These are phyloP conservation scores for Fusarium begoniae DNA, from an alignment of 2,329 filamentous ascomycete species.

Conservation along the genomic window DNA sequence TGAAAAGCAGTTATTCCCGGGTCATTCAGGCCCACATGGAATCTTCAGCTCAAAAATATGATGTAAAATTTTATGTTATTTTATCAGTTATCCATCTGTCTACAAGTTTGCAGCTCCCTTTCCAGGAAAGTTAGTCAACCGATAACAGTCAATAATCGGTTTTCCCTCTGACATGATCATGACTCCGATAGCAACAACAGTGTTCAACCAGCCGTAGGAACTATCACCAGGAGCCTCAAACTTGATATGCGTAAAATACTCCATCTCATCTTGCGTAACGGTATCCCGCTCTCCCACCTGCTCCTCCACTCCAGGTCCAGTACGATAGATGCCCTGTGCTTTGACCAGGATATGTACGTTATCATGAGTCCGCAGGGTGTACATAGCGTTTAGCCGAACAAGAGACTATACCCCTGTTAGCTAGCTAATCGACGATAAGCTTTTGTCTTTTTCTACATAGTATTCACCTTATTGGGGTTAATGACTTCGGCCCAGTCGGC, in stretches of 20 bases:
- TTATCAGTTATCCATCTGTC: background rate
- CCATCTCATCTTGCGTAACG: constrained; percentile 26
- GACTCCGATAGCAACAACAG: constrained; percentile 21
- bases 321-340: constrained; percentile 30
- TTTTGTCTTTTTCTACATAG: background rate
- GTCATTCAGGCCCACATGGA: background rate
- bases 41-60: background rate
- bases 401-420: constrained; percentile 5
- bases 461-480: constrained; percentile 24
- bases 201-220: constrained; percentile 27
- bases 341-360: constrained; percentile 27
- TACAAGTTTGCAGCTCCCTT: constrained; percentile 6
- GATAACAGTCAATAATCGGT: constrained; percentile 34
- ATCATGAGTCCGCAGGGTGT: constrained; percentile 29
- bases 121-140: constrained; percentile 34
- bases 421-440: background rate
- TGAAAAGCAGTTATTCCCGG: background rate
- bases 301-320: constrained; percentile 15
- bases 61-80: background rate
- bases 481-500: constrained; percentile 33
- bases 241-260: constrained; percentile 34
- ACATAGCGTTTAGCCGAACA: constrained; percentile 22
- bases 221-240: constrained; percentile 30
- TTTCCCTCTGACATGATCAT: constrained; percentile 33
- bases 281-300: constrained; percentile 6